Base-by-base conservation (phyloP, 345 rosid species). In the thale cress (Arabidopsis thaliana) region DNA sequence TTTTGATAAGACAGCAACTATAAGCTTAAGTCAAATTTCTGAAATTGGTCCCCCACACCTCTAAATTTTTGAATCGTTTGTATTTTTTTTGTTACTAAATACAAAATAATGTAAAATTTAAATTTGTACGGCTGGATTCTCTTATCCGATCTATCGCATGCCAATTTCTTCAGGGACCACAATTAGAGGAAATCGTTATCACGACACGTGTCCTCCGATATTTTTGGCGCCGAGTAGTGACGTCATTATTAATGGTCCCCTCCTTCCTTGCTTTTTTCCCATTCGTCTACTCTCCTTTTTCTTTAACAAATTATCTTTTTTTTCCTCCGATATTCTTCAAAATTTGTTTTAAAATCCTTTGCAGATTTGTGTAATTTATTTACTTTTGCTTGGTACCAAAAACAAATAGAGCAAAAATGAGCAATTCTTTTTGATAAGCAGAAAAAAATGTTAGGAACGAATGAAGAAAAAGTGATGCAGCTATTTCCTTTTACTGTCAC, bases 111-210 rank as follows among this genome's bases (percentile, higher is more conserved):
- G 49, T 46, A 58, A 37, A 12, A 11, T 66, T 58, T 45, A 16
- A 49, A 38, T 8, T 62, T 28, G 62, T 62, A 51, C 53, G 67
- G 61, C 16, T 58, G 34, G 59, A 66, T 67, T 75, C 51, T 59
- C 53, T 49, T 48, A 75, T 67, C 60, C 49, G 67, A 67, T 36
- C 8, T 5, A 36, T 75, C 67, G 79, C 75, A 69, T 76, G 79
- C 65, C 70, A 34, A 34, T 24, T 40, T 32, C 23, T 51, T 51
- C 3, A 51, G 65, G 79, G 79, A 69, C 79, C 75, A 76, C 70
- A 45, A 16, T 53, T 53, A 58, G 50, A 38, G 64, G 25, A 6
- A 12, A 22, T 28, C 13, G 14, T 5, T 34, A 36, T 69, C 34
- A 1, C 11, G 74, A 67, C 79, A 75, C 67, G 73, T 75, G 74